Conservation (phyloP, 148 eudicot species). For the Amaranthus palmeri region DNA sequence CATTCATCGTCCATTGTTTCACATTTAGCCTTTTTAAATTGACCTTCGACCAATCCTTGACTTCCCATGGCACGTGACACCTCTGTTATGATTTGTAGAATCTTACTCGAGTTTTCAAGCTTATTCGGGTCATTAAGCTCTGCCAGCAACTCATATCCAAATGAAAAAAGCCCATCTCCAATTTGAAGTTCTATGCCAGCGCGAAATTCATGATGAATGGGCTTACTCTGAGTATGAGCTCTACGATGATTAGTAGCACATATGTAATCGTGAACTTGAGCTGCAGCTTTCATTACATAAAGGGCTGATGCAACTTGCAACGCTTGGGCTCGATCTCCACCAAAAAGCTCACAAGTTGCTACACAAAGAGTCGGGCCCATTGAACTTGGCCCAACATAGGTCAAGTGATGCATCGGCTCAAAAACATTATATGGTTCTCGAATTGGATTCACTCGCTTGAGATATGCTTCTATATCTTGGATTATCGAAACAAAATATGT, state of each 20-base stretch:
- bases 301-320: neutral
- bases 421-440: constrained; percentile 30
- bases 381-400: constrained; percentile 32
- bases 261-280: neutral
- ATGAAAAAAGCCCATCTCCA: neutral
- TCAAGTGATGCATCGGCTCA: constrained; percentile 50
- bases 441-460: constrained; percentile 32
- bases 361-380: constrained; percentile 40
- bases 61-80: constrained; percentile 13
- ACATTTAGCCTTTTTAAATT: constrained; percentile 10
- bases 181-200: neutral
- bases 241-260: neutral
- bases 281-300: neutral
- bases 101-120: neutral
- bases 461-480: constrained; percentile 30
- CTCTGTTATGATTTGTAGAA: neutral
- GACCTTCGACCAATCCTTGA: constrained; percentile 30
- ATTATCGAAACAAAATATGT: constrained; percentile 40
- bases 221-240: neutral
- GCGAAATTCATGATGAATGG: neutral
- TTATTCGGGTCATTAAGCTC: neutral
- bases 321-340: constrained; percentile 23
- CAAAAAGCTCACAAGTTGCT: constrained; percentile 51
- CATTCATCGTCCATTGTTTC: neutral
- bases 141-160: neutral